These are phyloP conservation scores for Protoeuglena noctilucae DNA, from an alignment of 139 green algal species.

Conservation along the genomic window DNA sequence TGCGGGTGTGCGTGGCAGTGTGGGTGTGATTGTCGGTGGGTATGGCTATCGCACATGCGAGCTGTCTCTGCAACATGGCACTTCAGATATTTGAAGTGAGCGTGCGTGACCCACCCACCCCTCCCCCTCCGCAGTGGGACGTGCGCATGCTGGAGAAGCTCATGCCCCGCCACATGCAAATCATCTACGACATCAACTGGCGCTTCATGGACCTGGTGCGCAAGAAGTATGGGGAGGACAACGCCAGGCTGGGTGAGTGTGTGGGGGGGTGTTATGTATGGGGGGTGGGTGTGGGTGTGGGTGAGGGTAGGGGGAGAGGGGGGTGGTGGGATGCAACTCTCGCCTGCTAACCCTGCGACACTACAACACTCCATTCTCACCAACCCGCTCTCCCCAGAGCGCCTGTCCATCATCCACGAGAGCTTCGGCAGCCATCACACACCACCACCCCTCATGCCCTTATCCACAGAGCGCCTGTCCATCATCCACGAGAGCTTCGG, in stretches of 20 bases:
- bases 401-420: conserved; percentile 95
- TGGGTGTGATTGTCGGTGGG: not conserved
- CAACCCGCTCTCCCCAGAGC: no score
- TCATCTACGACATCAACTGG: conserved; percentile 99
- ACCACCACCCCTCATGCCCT: no score
- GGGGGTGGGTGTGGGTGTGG: no score
- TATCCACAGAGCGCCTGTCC: conserved; percentile 60
- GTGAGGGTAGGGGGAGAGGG: no score
- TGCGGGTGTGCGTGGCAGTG: conserved; percentile 5
- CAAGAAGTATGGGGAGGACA: conserved; percentile 65
- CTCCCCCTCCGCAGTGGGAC: conserved; percentile 61
- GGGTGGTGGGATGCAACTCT: no score
- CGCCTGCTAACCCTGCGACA: no score
- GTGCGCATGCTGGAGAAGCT: conserved; percentile 83
- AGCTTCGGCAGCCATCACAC: conserved; percentile 27
- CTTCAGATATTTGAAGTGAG: no score
- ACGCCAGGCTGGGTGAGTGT: conserved; percentile 66
- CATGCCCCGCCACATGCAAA: conserved; percentile 95
- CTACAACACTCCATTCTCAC: no score
- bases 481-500: conserved; percentile 82
- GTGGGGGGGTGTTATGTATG: no score
- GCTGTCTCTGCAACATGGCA: no score
- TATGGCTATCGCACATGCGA: no score
- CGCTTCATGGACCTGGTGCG: conserved; percentile 72
- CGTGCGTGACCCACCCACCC: not conserved